Conservation (phyloP, 2,329 filamentous ascomycete species). For the Xylariaceae sp. region DNA sequence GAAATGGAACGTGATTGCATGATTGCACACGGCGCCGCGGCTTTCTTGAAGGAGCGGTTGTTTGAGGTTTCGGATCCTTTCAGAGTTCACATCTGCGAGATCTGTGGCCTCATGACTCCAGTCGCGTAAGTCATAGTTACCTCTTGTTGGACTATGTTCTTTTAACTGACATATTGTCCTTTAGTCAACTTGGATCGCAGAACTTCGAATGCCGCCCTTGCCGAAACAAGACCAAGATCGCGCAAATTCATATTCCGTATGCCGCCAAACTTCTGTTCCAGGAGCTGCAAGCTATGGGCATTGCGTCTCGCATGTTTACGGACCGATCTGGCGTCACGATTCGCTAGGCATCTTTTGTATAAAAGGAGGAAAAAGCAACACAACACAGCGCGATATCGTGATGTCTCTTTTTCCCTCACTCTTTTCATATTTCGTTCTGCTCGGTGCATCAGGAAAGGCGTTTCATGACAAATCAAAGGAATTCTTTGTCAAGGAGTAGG, state of each 20-base stretch:
- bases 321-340: constrained; percentile 73
- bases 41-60: constrained; percentile 94
- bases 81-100: constrained; percentile 96
- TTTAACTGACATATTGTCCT: neutral
- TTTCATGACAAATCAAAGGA: no score
- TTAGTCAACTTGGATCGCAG: constrained; percentile 86
- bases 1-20: constrained; percentile 99
- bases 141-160: neutral
- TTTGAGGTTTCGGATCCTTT: constrained; percentile 98
- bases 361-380: no score
- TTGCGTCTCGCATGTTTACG: constrained; percentile 95
- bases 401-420: no score
- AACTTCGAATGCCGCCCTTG: constrained; percentile 96
- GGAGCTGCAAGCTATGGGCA: constrained; percentile 97
- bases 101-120: constrained; percentile 97
- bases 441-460: neutral
- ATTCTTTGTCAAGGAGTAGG: no score
- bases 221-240: constrained; percentile 99
- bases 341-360: constrained; percentile 46
- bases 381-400: no score
- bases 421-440: no score
- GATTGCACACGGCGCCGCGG: constrained; percentile 98
- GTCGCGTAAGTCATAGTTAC: constrained; percentile 75
- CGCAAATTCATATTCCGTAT: constrained; percentile 96
- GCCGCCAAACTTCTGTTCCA: constrained; percentile 98